phyloP scores from a whole-genome alignment of 2,329 filamentous ascomycete species.

The Diplodia mutila region DNA sequence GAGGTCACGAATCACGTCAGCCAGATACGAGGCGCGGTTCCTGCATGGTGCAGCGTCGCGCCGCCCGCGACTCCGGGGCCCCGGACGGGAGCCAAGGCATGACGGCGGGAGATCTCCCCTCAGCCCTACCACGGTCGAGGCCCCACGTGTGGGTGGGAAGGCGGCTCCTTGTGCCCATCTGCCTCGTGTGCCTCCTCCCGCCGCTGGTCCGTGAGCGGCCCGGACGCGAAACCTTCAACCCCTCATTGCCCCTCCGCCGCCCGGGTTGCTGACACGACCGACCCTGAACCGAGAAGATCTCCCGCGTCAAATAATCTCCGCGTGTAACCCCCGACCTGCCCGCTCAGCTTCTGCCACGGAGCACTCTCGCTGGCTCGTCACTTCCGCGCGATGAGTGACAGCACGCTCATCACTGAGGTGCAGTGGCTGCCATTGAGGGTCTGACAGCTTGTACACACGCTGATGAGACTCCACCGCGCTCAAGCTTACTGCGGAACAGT shows the following conservation, averaged over 20 bases:
- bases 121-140: slow-evolving; percentile 23
- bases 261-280: slow-evolving; percentile 19
- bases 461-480: background rate
- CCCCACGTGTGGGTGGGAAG: slow-evolving; percentile 18
- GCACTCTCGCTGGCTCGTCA: background rate
- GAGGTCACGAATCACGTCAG: slow-evolving; percentile 18
- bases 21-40: slow-evolving; percentile 20
- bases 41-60: slow-evolving; percentile 21
- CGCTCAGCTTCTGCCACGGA: background rate
- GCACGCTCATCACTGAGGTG: background rate
- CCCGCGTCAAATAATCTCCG: background rate
- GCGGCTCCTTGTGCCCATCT: slow-evolving; percentile 12
- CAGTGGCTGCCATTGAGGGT: background rate
- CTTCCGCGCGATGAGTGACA: background rate
- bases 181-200: slow-evolving; percentile 4
- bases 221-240: slow-evolving; percentile 1
- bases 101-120: slow-evolving; percentile 12
- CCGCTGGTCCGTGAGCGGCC: slow-evolving; percentile 22
- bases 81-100: slow-evolving; percentile 13
- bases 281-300: slow-evolving; percentile 11
- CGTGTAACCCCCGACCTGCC: slow-evolving; percentile 14
- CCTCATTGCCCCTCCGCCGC: background rate
- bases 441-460: background rate
- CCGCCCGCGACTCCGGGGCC: slow-evolving; percentile 1
- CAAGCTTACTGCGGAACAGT: background rate